Percentiles rank a stretch among this genome's conserved stretches.
These are phyloP conservation scores for Akanthomyces lecanii DNA, from an alignment of 2,329 filamentous ascomycete genomes.

Conservation along the genomic window DNA sequence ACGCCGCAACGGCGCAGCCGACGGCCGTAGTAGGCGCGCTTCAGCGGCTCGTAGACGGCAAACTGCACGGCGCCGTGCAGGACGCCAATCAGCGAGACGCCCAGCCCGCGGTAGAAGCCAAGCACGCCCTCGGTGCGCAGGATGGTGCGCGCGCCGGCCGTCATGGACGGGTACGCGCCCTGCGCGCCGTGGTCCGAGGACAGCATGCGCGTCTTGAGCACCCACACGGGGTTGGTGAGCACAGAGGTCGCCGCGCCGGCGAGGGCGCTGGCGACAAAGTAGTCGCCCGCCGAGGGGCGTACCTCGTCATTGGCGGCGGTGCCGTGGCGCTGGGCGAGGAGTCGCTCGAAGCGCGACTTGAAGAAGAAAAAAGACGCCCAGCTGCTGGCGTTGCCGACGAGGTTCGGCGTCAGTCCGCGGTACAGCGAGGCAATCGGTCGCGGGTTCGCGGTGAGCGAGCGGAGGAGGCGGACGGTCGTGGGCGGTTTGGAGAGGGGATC, in stretches of 20 bases:
- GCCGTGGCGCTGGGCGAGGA: conserved; percentile 31
- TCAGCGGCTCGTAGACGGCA: conserved; percentile 78
- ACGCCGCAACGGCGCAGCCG: conserved; percentile 22
- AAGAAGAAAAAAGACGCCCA: conserved; percentile 93
- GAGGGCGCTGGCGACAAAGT: conserved; percentile 71
- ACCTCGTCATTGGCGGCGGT: conserved; percentile 1
- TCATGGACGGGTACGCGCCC: conserved; percentile 79
- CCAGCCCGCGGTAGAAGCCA: conserved; percentile 85
- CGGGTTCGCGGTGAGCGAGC: conserved; percentile 45
- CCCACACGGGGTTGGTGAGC: conserved; percentile 94
- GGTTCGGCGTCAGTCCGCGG: conserved; percentile 82
- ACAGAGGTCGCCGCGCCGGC: conserved; percentile 71
- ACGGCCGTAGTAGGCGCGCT: conserved; percentile 52
- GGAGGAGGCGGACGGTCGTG: conserved; percentile 51
- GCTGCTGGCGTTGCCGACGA: conserved; percentile 82
- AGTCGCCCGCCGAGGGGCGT: conserved; percentile 57
- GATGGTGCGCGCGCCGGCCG: conserved; percentile 64
- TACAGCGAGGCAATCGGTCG: conserved; percentile 69
- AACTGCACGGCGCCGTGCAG: conserved; percentile 94
- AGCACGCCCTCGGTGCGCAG: conserved; percentile 64
- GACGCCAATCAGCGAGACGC: conserved; percentile 79
- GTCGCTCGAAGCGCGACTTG: conserved; percentile 53
- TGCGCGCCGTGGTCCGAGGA: conserved; percentile 69
- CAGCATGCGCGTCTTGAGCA: conserved; percentile 96
- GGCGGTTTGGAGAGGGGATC: conserved; percentile 34